phyloP scores from a whole-genome alignment of 2,329 filamentous ascomycete genomes.

The Ramichloridium luteum region DNA sequence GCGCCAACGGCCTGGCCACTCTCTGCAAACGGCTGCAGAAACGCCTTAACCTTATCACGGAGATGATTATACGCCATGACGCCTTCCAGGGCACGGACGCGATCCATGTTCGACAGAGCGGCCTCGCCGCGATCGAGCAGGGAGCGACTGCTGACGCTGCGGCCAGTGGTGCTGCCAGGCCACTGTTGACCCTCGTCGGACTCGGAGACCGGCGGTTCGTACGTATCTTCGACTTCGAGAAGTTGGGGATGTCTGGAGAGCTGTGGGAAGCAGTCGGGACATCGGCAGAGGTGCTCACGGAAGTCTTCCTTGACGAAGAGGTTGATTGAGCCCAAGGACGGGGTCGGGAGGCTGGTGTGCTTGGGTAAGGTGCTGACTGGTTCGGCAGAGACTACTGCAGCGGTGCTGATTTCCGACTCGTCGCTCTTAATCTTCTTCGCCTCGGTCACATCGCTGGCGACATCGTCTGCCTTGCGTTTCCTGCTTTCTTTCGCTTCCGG shows the following conservation, averaged over 20 bases:
- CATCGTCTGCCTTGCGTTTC: constrained; percentile 17
- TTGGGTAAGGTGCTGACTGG: constrained; percentile 6
- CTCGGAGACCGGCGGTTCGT: constrained; percentile 75
- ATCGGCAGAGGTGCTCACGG: constrained; percentile 71
- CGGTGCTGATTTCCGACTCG: not conserved
- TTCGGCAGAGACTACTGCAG: too few relatives aligned
- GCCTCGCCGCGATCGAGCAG: constrained; percentile 87
- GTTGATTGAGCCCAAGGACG: constrained; percentile 53
- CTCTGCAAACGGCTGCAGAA: constrained; percentile 87
- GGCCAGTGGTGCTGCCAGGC: constrained; percentile 30
- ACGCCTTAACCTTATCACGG: constrained; percentile 89
- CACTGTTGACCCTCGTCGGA: constrained; percentile 42
- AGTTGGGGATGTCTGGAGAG: constrained; percentile 65
- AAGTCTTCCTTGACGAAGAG: constrained; percentile 74
- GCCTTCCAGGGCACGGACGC: constrained; percentile 81
- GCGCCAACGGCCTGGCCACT: constrained; percentile 78
- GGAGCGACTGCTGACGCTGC: constrained; percentile 59
- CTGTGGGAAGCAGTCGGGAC: constrained; percentile 62
- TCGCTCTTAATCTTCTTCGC: not conserved
- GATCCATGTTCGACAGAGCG: constrained; percentile 80
- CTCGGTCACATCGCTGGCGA: constrained; percentile 3
- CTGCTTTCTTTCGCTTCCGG: not conserved
- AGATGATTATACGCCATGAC: constrained; percentile 98
- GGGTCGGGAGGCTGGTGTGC: constrained; percentile 39
- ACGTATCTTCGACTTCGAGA: constrained; percentile 85